phyloP scores from a whole-genome alignment of 805 yeast species.

The Metschnikowia gruessii region DNA sequence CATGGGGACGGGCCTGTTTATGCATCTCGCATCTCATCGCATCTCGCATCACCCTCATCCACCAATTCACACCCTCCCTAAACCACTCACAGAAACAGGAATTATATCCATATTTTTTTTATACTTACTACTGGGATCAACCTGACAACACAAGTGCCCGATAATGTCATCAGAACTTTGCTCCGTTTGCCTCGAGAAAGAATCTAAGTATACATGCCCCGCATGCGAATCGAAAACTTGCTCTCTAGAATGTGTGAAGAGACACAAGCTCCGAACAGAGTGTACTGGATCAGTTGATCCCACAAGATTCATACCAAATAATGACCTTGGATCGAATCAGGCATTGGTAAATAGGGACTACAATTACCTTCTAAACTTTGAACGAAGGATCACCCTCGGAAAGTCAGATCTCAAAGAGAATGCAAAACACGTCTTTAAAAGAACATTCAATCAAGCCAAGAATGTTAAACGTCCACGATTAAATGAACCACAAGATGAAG shows the following conservation, averaged over 20 bases:
- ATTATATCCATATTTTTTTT: no score
- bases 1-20: background rate
- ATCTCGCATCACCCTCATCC: no score
- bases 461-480: constrained; percentile 13
- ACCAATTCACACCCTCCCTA: no score
- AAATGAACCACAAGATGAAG: constrained; percentile 16
- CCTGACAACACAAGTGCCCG: background rate
- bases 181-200: constrained; percentile 34
- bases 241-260: constrained; percentile 63
- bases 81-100: no score
- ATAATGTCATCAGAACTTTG: constrained; percentile 24
- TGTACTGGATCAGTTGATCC: constrained; percentile 71
- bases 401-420: constrained; percentile 46
- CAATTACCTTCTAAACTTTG: constrained; percentile 61
- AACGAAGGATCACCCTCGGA: constrained; percentile 57
- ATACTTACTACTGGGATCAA: no score
- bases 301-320: constrained; percentile 52
- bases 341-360: constrained; percentile 76
- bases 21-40: constrained; percentile 1
- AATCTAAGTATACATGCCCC: constrained; percentile 74
- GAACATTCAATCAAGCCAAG: constrained; percentile 19
- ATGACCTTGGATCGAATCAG: constrained; percentile 38
- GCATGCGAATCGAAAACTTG: constrained; percentile 69
- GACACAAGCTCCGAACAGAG: constrained; percentile 58
- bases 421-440: constrained; percentile 44